A percentile compares a stretch with the other conserved stretches of the same genome.
These are phyloP conservation scores for Chaetomium sp. DNA, from an alignment of 2,329 filamentous ascomycete genomes.

Conservation along the genomic window DNA sequence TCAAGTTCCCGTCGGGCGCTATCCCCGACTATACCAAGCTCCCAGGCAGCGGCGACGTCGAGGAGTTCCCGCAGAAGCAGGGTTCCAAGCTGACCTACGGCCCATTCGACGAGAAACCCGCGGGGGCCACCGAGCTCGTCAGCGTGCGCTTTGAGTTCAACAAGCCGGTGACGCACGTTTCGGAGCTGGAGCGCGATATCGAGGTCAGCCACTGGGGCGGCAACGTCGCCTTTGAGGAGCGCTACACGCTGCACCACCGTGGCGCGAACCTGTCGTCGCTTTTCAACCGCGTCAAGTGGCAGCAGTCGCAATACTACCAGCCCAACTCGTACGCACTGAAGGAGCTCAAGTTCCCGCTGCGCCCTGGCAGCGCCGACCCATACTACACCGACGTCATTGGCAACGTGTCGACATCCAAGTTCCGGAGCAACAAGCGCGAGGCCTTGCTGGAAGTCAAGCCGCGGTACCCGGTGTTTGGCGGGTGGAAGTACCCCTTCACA, in stretches of 20 bases:
- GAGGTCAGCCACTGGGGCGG: constrained; percentile 98
- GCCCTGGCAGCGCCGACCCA: constrained; percentile 71
- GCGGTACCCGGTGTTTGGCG: constrained; percentile 91
- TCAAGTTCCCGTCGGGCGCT: constrained; percentile 75
- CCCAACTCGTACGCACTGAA: constrained; percentile 72
- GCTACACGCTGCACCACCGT: constrained; percentile 80
- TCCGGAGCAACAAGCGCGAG: constrained; percentile 69
- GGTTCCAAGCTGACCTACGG: constrained; percentile 86
- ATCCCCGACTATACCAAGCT: constrained; percentile 82
- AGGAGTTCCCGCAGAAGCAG: constrained; percentile 66
- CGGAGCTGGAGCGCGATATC: constrained; percentile 76
- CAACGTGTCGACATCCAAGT: constrained; percentile 90
- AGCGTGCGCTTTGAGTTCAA: constrained; percentile 91
- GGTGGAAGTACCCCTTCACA: constrained; percentile 97
- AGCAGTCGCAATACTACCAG: constrained; percentile 66
- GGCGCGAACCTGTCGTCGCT: constrained; percentile 69
- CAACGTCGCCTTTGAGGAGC: constrained; percentile 90
- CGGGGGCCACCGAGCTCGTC: constrained; percentile 65
- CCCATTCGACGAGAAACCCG: constrained; percentile 75
- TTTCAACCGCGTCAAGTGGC: constrained; percentile 74
- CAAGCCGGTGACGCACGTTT: constrained; percentile 77
- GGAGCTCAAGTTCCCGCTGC: constrained; percentile 73
- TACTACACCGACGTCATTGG: constrained; percentile 97
- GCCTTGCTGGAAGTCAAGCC: constrained; percentile 86
- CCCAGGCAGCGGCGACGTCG: constrained; percentile 54